phyloP scores from a whole-genome alignment of 2,329 filamentous ascomycete species.

The Cadophora sp. region DNA sequence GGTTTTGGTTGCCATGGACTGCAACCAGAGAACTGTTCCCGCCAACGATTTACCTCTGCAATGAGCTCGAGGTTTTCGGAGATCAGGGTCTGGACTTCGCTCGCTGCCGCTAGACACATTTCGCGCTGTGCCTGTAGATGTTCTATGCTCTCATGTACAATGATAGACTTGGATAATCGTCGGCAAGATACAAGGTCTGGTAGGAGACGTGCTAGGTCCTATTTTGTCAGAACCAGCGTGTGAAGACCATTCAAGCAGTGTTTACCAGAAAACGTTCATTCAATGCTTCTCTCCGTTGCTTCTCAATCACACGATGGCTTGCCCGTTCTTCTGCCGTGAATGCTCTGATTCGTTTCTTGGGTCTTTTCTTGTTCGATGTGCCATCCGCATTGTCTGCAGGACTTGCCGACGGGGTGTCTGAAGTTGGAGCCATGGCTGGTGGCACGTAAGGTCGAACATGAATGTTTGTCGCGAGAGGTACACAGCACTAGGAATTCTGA shows the following conservation, averaged over 20 bases:
- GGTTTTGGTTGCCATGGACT: background rate
- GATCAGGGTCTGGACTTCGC: constrained; percentile 13
- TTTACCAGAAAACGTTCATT: constrained; percentile 17
- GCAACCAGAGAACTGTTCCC: constrained; percentile 7
- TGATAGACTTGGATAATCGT: constrained; percentile 18
- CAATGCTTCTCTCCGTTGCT: constrained; percentile 18
- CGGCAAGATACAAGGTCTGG: constrained; percentile 15
- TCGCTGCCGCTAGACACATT: constrained; percentile 20
- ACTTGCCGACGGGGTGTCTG: background rate
- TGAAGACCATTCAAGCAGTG: background rate
- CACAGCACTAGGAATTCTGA: background rate
- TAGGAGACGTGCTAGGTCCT: constrained; percentile 22
- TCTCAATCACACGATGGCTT: constrained; percentile 19
- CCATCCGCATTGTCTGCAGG: background rate
- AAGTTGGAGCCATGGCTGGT: background rate
- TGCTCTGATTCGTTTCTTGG: constrained; percentile 20
- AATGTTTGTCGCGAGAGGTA: background rate
- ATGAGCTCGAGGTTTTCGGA: constrained; percentile 19
- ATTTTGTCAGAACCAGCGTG: background rate
- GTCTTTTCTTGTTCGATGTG: constrained; percentile 5
- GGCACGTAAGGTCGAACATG: background rate
- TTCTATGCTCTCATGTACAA: constrained; percentile 19
- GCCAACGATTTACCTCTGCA: constrained; percentile 22
- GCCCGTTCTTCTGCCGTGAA: constrained; percentile 22
- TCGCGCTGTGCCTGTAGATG: constrained; percentile 16